Evolutionary conservation across 116 monocot genomes (phyloP), one percentile per base, ranked within the genome.

Genomic region (Trichopus zeylanicus): DNA sequence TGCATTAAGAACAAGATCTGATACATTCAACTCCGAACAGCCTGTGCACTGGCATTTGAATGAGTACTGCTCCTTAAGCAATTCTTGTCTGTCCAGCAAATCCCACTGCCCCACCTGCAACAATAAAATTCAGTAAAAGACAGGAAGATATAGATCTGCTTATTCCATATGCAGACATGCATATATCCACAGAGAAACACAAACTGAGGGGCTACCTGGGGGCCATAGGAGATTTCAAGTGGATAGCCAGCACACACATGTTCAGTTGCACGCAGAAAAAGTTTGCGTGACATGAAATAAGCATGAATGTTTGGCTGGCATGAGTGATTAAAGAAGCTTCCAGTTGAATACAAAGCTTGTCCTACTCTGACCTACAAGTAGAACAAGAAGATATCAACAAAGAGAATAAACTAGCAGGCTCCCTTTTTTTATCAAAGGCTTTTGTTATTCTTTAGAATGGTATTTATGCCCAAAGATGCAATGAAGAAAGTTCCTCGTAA

Each of bases 311-410:
- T 98, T 69, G 98, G 98, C 65, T 55, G 72, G 65, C 98, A 98
- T 16, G 91, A 91, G 67, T 98, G 98, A 74, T 98, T 98, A 69
- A 98, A 98, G 31, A 98, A 73, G 46, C 91, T 91, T 27, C 91
- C 91, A 29, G 54, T 78, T 55, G 71, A 68, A 70, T 98, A 98
- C 61, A 98, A 68, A 67, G 98, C 98, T 70, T 82, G 91, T 42
- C 80, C 98, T 51, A 98, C 85, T 64, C 80, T 79, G 39, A 82
- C 65, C 98, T 98, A 60, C 28, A 46, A 48, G 20, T 42, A 63
- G 61, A 64, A 26, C 16, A 6, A 34, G 33, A 34, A n/a, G 32
- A 18, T 42, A 42, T 16, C 13, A 16, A 42, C 39, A 2, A 42
- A 42, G 15, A 37, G 3, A n/a, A n/a, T n/a, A n/a, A n/a, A n/a